These are phyloP conservation scores for Ustilago tritici DNA, from an alignment of 1,284 basidiomycete species.

Conservation along the genomic window DNA sequence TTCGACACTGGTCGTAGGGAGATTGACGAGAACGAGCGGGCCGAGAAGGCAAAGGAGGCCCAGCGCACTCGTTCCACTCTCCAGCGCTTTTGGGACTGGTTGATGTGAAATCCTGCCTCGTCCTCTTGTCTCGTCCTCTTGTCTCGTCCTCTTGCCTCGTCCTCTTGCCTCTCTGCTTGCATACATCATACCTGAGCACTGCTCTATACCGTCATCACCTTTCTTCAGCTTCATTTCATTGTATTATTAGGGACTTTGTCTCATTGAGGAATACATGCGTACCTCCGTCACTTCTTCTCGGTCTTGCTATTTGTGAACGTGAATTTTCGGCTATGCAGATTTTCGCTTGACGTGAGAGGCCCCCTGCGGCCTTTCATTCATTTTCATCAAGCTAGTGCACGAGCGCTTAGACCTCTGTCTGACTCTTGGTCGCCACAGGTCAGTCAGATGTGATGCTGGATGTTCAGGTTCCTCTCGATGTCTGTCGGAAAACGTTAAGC, in stretches of 20 bases:
- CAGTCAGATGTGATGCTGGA: background rate
- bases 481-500: too few species aligned
- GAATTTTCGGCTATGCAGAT: background rate
- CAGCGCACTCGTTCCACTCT: constrained; percentile 21
- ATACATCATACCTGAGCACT: background rate
- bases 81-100: constrained; percentile 40
- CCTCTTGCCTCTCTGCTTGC: background rate
- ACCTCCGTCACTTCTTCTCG: background rate
- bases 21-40: constrained; percentile 47
- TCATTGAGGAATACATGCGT: background rate
- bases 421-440: background rate
- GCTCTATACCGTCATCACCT: background rate
- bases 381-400: background rate
- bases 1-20: constrained; percentile 74
- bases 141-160: too few species aligned
- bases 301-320: background rate
- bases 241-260: constrained; percentile 31
- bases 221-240: constrained; percentile 24
- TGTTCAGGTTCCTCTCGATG: too few species aligned
- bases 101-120: constrained; percentile 21
- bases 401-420: background rate
- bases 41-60: constrained; percentile 35
- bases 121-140: background rate
- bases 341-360: background rate
- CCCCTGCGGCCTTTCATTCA: background rate